Evolutionary conservation across 2,329 filamentous ascomycete genomes (phyloP).

Genomic region (Verticillium tricorpus): DNA sequence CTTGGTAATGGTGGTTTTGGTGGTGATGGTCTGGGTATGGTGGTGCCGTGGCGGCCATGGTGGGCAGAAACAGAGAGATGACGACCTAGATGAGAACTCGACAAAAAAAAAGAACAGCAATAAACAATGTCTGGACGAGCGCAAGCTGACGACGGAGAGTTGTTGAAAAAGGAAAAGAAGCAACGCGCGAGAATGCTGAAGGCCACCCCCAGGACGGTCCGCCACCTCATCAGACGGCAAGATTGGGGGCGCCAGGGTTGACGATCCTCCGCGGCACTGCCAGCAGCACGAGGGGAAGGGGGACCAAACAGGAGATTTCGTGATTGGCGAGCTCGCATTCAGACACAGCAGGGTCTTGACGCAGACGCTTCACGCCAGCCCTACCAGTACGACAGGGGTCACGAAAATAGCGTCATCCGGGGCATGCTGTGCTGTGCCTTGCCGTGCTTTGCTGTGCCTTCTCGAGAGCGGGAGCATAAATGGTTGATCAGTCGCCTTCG

Average conservation of each 20-base stretch:
- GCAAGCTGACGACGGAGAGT: too few species aligned
- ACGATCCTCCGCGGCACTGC: neutral
- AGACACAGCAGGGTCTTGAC: neutral
- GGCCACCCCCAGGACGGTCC: too few species aligned
- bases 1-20: conserved; percentile 1
- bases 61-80: neutral
- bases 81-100: neutral
- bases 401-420: neutral
- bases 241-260: neutral
- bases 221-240: neutral
- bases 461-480: too few species aligned
- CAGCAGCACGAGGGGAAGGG: neutral
- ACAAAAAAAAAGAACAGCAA: too few species aligned
- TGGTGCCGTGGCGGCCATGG: neutral
- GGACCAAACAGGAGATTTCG: neutral
- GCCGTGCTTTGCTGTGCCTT: too few species aligned
- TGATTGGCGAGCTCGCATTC: neutral
- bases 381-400: neutral
- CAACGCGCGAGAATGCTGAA: too few species aligned
- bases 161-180: too few species aligned
- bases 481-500: neutral
- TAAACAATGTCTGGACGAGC: too few species aligned
- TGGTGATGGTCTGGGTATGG: conserved; percentile 2
- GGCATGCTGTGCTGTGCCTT: neutral
- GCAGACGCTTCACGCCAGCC: neutral